These are phyloP conservation scores for Paradendryphiella salina DNA, from an alignment of 2,329 filamentous ascomycete genomes.

Conservation along the genomic window DNA sequence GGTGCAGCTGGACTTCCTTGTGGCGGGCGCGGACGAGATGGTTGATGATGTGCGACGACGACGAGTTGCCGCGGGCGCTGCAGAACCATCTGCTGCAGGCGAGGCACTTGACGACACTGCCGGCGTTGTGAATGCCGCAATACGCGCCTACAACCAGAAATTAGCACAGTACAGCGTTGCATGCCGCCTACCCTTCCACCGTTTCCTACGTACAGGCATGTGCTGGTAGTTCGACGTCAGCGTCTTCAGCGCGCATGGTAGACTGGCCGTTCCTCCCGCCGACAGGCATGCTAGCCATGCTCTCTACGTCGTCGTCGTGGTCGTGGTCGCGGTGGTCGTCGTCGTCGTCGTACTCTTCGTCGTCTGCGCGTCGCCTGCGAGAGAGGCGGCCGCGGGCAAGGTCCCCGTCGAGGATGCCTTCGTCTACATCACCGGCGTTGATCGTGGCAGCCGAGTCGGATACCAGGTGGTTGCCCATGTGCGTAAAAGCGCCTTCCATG, in stretches of 20 bases:
- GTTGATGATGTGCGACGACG: constrained; percentile 97
- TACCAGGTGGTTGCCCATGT: constrained; percentile 83
- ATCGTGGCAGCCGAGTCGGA: constrained; percentile 84
- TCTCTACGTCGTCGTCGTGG: constrained; percentile 71
- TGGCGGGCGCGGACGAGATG: constrained; percentile 95
- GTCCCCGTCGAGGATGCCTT: constrained; percentile 74
- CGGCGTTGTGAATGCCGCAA: constrained; percentile 95
- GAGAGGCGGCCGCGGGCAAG: constrained; percentile 61
- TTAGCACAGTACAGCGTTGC: background rate
- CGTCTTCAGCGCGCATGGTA: constrained; percentile 67
- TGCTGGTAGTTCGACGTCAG: constrained; percentile 70
- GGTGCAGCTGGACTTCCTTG: constrained; percentile 97
- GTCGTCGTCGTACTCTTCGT: constrained; percentile 88
- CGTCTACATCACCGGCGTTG: constrained; percentile 84
- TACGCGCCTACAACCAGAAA: constrained; percentile 63
- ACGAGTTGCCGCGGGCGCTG: constrained; percentile 93
- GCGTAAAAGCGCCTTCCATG: constrained; percentile 88
- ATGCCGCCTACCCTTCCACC: background rate
- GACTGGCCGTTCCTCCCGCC: constrained; percentile 69
- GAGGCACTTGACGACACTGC: constrained; percentile 94
- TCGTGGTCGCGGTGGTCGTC: constrained; percentile 72
- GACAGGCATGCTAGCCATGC: constrained; percentile 77
- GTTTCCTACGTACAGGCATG: constrained; percentile 67
- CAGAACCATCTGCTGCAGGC: constrained; percentile 99
- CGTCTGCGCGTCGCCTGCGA: constrained; percentile 68